Percentiles rank a stretch among this genome's conserved stretches.
Conservation (phyloP, 164 flowering plant species). For the Magnolia sinica region DNA sequence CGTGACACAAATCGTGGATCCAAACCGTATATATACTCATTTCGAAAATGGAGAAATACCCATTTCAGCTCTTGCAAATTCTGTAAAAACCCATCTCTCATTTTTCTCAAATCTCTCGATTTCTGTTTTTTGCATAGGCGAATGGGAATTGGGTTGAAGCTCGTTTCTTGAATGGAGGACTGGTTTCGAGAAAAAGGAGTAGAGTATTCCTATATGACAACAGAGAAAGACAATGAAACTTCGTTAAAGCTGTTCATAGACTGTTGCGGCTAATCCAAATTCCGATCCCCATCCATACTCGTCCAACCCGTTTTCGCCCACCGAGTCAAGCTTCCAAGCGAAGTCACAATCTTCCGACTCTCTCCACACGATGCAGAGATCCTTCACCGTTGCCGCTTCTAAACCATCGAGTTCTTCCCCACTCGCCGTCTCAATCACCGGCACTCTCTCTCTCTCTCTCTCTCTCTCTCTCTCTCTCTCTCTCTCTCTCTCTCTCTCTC, state of each 20-base stretch:
- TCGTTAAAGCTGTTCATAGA: constrained; percentile 73
- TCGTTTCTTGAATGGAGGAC: constrained; percentile 57
- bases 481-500: too few relatives aligned
- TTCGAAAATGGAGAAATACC: background rate
- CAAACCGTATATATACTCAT: constrained; percentile 22
- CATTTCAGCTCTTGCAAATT: background rate
- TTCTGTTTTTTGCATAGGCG: constrained; percentile 37
- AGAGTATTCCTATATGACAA: constrained; percentile 88
- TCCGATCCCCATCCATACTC: constrained; percentile 84
- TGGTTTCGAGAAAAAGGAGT: constrained; percentile 85
- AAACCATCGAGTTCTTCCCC: constrained; percentile 90
- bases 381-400: constrained; percentile 64
- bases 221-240: constrained; percentile 77
- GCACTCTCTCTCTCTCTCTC: too few relatives aligned
- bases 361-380: constrained; percentile 53
- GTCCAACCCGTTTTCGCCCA: constrained; percentile 93
- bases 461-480: too few relatives aligned
- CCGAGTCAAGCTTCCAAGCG: constrained; percentile 38
- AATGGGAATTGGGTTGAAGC: constrained; percentile 73
- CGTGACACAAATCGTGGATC: too few relatives aligned
- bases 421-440: background rate
- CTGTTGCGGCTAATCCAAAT: constrained; percentile 71
- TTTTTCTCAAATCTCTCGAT: background rate
- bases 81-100: background rate
- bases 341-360: constrained; percentile 48